Conservation (phyloP, 1,139 yeast species). For the Suhomyces wounanorum region DNA sequence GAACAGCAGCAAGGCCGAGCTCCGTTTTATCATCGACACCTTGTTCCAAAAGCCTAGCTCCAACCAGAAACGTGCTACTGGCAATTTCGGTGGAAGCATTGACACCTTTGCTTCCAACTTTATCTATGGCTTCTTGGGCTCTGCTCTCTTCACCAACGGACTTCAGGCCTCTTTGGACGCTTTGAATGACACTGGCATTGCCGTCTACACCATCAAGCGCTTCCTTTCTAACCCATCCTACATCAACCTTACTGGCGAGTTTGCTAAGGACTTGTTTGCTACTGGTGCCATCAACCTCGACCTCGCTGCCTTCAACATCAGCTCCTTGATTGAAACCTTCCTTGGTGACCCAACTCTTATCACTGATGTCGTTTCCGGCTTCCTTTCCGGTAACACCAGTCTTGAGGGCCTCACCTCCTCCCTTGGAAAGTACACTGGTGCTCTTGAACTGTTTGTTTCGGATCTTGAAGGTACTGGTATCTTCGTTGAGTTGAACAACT, state of each 20-base stretch:
- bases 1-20: conserved; percentile 30
- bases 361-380: conserved; percentile 24
- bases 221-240: conserved; percentile 40
- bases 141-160: conserved; percentile 28
- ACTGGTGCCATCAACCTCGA: conserved; percentile 32
- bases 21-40: conserved; percentile 28
- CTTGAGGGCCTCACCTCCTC: conserved; percentile 10
- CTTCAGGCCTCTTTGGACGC: conserved; percentile 36
- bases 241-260: conserved; percentile 38
- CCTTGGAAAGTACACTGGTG: conserved; percentile 35
- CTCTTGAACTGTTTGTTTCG: conserved; percentile 31
- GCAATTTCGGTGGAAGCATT: conserved; percentile 26
- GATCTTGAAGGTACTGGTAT: conserved; percentile 44
- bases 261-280: conserved; percentile 27
- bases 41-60: conserved; percentile 22
- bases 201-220: conserved; percentile 40
- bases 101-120: conserved; percentile 33
- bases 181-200: conserved; percentile 46
- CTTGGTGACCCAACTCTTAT: conserved; percentile 32
- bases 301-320: conserved; percentile 27
- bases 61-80: conserved; percentile 25
- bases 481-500: conserved; percentile 41
- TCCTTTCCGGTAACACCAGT: conserved; percentile 21
- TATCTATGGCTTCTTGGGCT: conserved; percentile 31
- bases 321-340: conserved; percentile 26